Percentiles rank a stretch among this genome's conserved stretches.
Evolutionary conservation across 257 asterid species (phyloP).

Genomic region (Penstemon eatonii): DNA sequence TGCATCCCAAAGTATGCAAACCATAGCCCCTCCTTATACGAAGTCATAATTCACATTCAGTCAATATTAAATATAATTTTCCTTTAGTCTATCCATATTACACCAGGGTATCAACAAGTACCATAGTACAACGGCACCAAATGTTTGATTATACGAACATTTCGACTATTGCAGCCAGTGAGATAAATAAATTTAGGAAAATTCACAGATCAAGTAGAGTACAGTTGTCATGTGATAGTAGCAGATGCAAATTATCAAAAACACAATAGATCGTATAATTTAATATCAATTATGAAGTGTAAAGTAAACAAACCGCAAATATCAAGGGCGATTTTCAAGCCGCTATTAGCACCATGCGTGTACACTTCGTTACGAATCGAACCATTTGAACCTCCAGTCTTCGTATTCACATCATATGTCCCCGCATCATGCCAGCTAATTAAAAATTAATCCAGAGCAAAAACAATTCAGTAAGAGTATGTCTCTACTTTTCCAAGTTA

Average conservation of each 20-base stretch:
- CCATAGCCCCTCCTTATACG: too few relatives aligned
- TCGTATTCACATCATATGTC: conserved; percentile 75
- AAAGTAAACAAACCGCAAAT: conserved; percentile 62
- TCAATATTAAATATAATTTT: neutral
- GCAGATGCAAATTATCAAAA: too few relatives aligned
- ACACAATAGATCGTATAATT: too few relatives aligned
- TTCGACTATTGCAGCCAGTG: too few relatives aligned
- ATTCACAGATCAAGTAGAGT: too few relatives aligned
- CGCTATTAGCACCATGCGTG: conserved; percentile 74
- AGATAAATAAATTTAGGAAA: too few relatives aligned
- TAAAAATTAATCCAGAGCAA: neutral
- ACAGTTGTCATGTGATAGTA: too few relatives aligned
- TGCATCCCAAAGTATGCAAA: too few relatives aligned
- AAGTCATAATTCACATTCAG: conserved; percentile 8
- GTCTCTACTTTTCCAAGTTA: too few relatives aligned
- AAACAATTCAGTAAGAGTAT: too few relatives aligned
- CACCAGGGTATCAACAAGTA: conserved; percentile 9
- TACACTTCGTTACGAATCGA: conserved; percentile 85
- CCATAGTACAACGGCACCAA: neutral
- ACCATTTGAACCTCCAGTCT: conserved; percentile 93
- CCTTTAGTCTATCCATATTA: conserved; percentile 15
- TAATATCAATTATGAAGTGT: neutral
- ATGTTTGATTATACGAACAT: too few relatives aligned
- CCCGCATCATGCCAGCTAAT: conserved; percentile 98
- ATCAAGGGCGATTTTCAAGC: conserved; percentile 82